Evolutionary conservation across 495 filamentous ascomycete species (phyloP).

Genomic region (Aspergillus carlsbadensis): DNA sequence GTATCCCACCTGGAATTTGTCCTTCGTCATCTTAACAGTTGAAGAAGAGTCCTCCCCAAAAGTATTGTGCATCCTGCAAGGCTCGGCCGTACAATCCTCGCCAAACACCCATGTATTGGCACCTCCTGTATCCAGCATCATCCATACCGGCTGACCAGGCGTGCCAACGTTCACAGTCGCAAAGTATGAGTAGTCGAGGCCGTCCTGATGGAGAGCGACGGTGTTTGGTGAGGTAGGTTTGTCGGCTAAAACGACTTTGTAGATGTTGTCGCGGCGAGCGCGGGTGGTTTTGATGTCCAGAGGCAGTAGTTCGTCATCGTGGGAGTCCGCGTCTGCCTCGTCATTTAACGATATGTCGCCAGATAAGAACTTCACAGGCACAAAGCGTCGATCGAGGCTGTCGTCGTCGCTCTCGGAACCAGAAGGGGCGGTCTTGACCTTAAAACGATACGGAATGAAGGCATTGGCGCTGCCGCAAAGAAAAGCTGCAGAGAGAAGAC

Average conservation of each 20-base stretch:
- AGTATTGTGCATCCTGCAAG: conserved; percentile 64
- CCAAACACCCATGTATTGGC: conserved; percentile 78
- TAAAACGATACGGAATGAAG: conserved; percentile 23
- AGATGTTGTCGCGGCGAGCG: conserved; percentile 48
- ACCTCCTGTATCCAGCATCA: conserved; percentile 79
- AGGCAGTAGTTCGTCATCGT: conserved; percentile 19
- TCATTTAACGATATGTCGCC: conserved; percentile 21
- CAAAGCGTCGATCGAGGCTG: conserved; percentile 30
- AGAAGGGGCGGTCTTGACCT: conserved; percentile 9
- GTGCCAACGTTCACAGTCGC: conserved; percentile 66
- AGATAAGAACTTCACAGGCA: conserved; percentile 27
- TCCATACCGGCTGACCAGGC: conserved; percentile 58
- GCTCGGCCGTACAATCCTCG: conserved; percentile 55
- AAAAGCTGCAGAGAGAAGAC: conserved; percentile 27
- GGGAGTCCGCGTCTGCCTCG: conserved; percentile 1
- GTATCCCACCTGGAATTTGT: conserved; percentile 61
- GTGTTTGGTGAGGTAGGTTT: conserved; percentile 55
- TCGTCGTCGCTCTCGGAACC: conserved; percentile 1
- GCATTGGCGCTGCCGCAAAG: conserved; percentile 18
- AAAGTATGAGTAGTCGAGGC: conserved; percentile 78
- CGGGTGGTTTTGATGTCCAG: conserved; percentile 33
- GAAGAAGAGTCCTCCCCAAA: conserved; percentile 63
- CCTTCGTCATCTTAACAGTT: conserved; percentile 46
- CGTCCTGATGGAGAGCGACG: conserved; percentile 69
- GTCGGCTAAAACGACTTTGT: conserved; percentile 55